Conservation (phyloP, 768 basidiomycete genomes). For the Termitomyces sp. region DNA sequence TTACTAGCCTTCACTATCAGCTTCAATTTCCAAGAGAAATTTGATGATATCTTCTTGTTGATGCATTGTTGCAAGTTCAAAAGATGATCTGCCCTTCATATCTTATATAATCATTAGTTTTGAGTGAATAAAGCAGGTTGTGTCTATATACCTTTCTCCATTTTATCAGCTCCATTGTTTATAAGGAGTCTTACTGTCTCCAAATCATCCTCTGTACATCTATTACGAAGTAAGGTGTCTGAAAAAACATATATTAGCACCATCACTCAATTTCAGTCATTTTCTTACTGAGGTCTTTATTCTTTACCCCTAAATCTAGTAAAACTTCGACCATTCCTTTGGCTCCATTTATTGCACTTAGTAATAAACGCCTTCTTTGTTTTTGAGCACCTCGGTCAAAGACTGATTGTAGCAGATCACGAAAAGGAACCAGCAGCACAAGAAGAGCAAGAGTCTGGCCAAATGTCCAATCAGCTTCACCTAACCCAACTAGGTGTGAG, state of each 20-base stretch:
- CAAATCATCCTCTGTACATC: not conserved
- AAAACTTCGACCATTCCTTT: not conserved
- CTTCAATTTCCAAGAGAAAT: no score
- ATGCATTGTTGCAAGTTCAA: no score
- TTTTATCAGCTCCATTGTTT: not conserved
- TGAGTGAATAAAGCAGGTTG: no score
- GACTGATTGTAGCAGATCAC: slow-evolving; percentile 1
- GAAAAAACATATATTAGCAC: not conserved
- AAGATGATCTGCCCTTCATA: no score
- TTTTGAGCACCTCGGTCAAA: not conserved
- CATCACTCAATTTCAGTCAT: no score
- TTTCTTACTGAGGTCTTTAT: not conserved
- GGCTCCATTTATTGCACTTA: not conserved
- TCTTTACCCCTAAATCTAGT: not conserved
- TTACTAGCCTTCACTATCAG: no score
- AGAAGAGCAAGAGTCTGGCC: slow-evolving; percentile 7
- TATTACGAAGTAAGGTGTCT: not conserved
- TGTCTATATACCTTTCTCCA: no score
- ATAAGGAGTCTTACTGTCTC: not conserved
- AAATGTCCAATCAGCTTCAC: slow-evolving; percentile 7
- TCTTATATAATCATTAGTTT: no score
- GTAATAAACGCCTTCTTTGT: not conserved
- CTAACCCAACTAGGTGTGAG: not conserved
- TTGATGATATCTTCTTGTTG: no score
- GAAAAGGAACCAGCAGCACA: slow-evolving; percentile 3